Percentiles rank a stretch among this genome's conserved stretches.
Evolutionary conservation across 2,329 filamentous ascomycete genomes (phyloP).

Genomic region (Leptographium flavum): DNA sequence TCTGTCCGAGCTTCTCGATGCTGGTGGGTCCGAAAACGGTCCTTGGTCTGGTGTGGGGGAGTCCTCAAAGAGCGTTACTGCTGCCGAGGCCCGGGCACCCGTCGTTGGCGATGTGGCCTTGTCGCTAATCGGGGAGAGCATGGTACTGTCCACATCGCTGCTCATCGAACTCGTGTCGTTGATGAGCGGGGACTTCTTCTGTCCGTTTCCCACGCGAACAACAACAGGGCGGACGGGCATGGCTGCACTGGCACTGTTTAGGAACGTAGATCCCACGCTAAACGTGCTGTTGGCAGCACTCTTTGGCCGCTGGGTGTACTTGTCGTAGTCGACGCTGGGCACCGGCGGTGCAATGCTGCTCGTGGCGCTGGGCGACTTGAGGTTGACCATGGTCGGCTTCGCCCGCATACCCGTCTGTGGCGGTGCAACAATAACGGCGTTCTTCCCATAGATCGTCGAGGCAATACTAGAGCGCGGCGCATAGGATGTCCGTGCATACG

Average conservation of each 20-base stretch:
- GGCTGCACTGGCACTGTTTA: slow-evolving; percentile 48
- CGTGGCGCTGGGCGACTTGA: slow-evolving; percentile 54
- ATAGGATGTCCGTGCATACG: slow-evolving; percentile 43
- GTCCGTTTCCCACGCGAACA: slow-evolving; percentile 39
- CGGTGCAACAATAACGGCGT: slow-evolving; percentile 68
- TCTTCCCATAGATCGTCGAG: slow-evolving; percentile 87
- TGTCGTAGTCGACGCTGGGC: slow-evolving; percentile 53
- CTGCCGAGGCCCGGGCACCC: slow-evolving; percentile 23
- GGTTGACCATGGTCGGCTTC: slow-evolving; percentile 85
- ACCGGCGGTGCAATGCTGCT: slow-evolving; percentile 52
- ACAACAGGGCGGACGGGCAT: slow-evolving; percentile 44
- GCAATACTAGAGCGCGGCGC: slow-evolving; percentile 61
- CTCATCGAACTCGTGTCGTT: neutral
- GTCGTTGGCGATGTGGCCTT: neutral
- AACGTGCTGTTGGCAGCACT: slow-evolving; percentile 43
- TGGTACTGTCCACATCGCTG: neutral
- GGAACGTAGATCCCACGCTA: slow-evolving; percentile 53
- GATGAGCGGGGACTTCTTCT: slow-evolving; percentile 26
- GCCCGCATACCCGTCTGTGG: slow-evolving; percentile 78
- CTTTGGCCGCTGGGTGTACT: slow-evolving; percentile 36
- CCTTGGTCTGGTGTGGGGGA: slow-evolving; percentile 37
- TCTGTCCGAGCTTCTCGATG: slow-evolving; percentile 27
- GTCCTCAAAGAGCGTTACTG: slow-evolving; percentile 34
- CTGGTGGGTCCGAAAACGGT: slow-evolving; percentile 44
- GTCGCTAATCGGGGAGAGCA: slow-evolving; percentile 10